These are phyloP conservation scores for Pythium brachiatum DNA, from an alignment of 352 stramenopile species.

Conservation along the genomic window DNA sequence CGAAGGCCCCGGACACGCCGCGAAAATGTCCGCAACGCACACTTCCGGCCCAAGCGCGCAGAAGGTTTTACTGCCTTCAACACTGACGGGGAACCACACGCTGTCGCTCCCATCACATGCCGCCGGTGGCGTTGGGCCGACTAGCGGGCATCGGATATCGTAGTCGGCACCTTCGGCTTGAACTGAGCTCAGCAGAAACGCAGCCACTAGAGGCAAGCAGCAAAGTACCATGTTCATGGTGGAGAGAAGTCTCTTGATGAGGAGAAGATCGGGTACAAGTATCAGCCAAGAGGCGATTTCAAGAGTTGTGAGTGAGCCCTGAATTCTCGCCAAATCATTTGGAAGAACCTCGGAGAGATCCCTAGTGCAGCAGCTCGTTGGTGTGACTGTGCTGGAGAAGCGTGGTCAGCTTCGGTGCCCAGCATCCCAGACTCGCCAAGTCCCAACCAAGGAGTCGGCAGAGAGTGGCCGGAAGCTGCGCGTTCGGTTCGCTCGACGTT, in stretches of 20 bases:
- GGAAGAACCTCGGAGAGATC: too few species aligned
- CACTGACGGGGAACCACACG: slow-evolving; percentile 28
- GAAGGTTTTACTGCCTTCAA: slow-evolving; percentile 20
- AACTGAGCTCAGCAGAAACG: neutral
- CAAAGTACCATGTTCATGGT: neutral
- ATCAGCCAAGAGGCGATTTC: slow-evolving; percentile 13
- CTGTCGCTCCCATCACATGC: slow-evolving; percentile 20
- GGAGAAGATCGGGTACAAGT: slow-evolving; percentile 1
- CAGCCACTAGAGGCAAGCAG: too few species aligned
- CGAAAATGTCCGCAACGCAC: slow-evolving; percentile 19
- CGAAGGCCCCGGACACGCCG: slow-evolving; percentile 18
- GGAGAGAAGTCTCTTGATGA: neutral
- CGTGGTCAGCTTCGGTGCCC: too few species aligned
- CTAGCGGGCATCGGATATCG: neutral
- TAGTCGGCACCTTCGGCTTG: neutral
- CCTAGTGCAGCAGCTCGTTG: too few species aligned
- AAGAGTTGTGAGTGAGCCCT: slow-evolving; percentile 3
- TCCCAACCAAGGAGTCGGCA: neutral
- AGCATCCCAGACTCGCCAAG: neutral
- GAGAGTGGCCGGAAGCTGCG: neutral
- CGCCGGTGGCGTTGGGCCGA: slow-evolving; percentile 1
- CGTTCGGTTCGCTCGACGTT: neutral
- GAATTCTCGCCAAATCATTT: too few species aligned
- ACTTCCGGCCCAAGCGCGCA: slow-evolving; percentile 19
- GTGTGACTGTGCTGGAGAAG: too few species aligned